phyloP scores from a whole-genome alignment of 768 basidiomycete species.

The Holtermanniella nyarrowii region DNA sequence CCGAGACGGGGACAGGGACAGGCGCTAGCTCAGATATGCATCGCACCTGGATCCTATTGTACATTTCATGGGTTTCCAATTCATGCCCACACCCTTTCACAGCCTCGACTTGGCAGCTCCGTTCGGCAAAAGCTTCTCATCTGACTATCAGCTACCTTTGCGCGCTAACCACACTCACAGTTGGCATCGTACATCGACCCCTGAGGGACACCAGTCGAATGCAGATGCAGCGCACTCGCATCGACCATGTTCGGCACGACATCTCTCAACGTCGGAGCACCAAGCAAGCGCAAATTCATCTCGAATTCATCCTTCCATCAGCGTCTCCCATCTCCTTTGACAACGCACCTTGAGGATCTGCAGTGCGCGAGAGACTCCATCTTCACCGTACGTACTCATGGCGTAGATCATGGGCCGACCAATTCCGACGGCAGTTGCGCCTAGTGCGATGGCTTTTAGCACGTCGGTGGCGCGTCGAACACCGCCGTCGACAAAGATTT shows the following conservation, averaged over 20 bases:
- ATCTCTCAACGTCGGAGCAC: conserved; percentile 68
- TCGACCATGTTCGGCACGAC: conserved; percentile 86
- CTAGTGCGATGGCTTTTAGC: conserved; percentile 75
- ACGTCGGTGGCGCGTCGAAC: conserved; percentile 83
- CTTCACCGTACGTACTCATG: conserved; percentile 57
- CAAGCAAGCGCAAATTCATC: conserved; percentile 92
- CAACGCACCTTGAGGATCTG: conserved; percentile 52
- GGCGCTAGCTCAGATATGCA: too few relatives aligned
- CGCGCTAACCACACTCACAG: conserved; percentile 61
- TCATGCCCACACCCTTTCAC: not conserved
- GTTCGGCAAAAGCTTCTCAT: not conserved
- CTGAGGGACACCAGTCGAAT: conserved; percentile 57
- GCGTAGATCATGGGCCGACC: conserved; percentile 48
- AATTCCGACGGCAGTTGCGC: conserved; percentile 64
- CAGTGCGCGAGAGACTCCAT: conserved; percentile 73
- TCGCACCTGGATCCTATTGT: too few relatives aligned
- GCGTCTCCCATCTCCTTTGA: not conserved
- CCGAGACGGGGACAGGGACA: conserved; percentile 4
- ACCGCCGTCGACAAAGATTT: conserved; percentile 88
- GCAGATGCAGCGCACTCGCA: conserved; percentile 56
- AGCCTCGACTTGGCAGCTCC: not conserved
- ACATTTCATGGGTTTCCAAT: not conserved
- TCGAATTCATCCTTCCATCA: conserved; percentile 77
- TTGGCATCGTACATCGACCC: conserved; percentile 69
- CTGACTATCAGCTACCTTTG: not conserved